Evolutionary conservation across 805 yeast genomes (phyloP).

Genomic region (Yamadazyma paraphyllophila): DNA sequence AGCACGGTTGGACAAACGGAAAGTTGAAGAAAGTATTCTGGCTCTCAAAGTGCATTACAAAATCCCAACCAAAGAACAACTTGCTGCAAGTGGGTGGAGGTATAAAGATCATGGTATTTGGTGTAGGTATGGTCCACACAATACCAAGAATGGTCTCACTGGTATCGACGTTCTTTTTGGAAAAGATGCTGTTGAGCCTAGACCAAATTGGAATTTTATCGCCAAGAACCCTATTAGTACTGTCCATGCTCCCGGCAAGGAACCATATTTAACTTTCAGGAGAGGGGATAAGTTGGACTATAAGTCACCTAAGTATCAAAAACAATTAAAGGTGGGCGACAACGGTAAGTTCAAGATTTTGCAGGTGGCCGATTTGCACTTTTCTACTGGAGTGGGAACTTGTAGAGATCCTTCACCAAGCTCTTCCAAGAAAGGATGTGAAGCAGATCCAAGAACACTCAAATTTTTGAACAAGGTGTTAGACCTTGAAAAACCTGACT

Average conservation of each 20-base stretch:
- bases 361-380: slow-evolving; percentile 90
- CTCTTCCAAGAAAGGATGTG: slow-evolving; percentile 48
- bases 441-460: slow-evolving; percentile 75
- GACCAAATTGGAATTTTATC: slow-evolving; percentile 62
- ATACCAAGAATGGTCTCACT: slow-evolving; percentile 41
- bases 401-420: slow-evolving; percentile 76
- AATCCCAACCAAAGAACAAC: slow-evolving; percentile 36
- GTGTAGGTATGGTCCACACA: slow-evolving; percentile 50
- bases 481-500: slow-evolving; percentile 76
- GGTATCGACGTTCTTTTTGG: slow-evolving; percentile 75
- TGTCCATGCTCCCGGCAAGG: slow-evolving; percentile 18
- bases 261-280: slow-evolving; percentile 32
- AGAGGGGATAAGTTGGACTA: slow-evolving; percentile 34
- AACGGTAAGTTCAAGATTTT: slow-evolving; percentile 67
- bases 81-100: slow-evolving; percentile 46
- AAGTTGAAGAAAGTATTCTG: slow-evolving; percentile 8
- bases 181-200: slow-evolving; percentile 68
- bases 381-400: slow-evolving; percentile 76
- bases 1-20: slow-evolving; percentile 1
- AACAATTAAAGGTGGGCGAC: slow-evolving; percentile 33
- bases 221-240: slow-evolving; percentile 22
- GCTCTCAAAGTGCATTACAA: slow-evolving; percentile 11
- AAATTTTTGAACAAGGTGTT: slow-evolving; percentile 60
- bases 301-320: slow-evolving; percentile 22
- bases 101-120: slow-evolving; percentile 52